phyloP scores from a whole-genome alignment of 371 early-diverging fungal species.

The Rhizopus microsporus region DNA sequence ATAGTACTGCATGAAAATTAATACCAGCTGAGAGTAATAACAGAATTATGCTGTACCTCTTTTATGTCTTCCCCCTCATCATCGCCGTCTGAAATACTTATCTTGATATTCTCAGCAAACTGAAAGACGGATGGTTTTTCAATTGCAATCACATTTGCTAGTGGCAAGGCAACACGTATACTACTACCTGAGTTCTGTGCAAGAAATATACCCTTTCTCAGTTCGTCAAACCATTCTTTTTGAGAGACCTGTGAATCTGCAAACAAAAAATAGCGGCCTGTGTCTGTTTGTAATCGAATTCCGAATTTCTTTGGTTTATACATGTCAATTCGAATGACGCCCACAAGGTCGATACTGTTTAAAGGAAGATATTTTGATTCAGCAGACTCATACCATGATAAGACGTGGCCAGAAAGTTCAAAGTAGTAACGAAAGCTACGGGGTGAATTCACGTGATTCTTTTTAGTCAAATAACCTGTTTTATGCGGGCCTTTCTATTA shows the following conservation, averaged over 20 bases:
- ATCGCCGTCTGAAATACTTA: slow-evolving; percentile 51
- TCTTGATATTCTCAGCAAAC: slow-evolving; percentile 57
- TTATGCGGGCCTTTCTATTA: slow-evolving; percentile 55
- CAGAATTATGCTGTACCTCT: slow-evolving; percentile 13
- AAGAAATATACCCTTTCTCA: slow-evolving; percentile 61
- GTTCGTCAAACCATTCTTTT: slow-evolving; percentile 61
- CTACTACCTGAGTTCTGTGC: slow-evolving; percentile 63
- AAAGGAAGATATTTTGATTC: slow-evolving; percentile 67
- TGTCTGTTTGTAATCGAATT: slow-evolving; percentile 54
- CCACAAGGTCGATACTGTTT: slow-evolving; percentile 64
- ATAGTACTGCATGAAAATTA: slow-evolving; percentile 49
- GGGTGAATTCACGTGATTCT: slow-evolving; percentile 44
- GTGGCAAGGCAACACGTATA: slow-evolving; percentile 61
- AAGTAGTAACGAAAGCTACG: slow-evolving; percentile 66
- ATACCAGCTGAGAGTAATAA: slow-evolving; percentile 6
- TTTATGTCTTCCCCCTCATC: slow-evolving; percentile 56
- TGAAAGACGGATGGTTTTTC: slow-evolving; percentile 54
- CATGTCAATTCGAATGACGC: slow-evolving; percentile 51
- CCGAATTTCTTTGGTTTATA: slow-evolving; percentile 46
- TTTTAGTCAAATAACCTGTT: slow-evolving; percentile 66
- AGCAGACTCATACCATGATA: slow-evolving; percentile 66
- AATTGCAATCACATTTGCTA: slow-evolving; percentile 51
- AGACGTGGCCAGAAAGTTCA: slow-evolving; percentile 61
- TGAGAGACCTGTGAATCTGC: slow-evolving; percentile 53
- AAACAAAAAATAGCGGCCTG: slow-evolving; percentile 39